Base-by-base conservation (phyloP, 257 asterid species). In the Fraxinus anomala region DNA sequence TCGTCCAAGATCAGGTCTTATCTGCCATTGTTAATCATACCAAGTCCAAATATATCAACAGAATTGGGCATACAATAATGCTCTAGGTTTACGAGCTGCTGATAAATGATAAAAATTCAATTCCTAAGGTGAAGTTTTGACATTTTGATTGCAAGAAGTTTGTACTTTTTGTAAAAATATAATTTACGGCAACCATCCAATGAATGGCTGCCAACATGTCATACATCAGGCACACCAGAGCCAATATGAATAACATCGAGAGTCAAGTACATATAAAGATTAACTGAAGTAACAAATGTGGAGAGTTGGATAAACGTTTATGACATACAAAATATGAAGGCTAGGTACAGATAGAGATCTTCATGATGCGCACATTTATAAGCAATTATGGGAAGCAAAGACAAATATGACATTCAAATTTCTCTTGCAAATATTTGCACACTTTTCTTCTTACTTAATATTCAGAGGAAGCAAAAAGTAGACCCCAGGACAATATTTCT, bases 1-100 rank as follows among this genome's bases (percentile, higher is more conserved):
- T 87, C 99, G 89, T 83, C 94, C 94, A 80, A 87, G 94, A 83
- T 94, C 98, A 74, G 92, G 91, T 77, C 81, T 89, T 70, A 96
- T 84, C 99, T 96, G 91, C 76, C 79, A 79, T 56, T 49, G 47
- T 56, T 40, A 70, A 68, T 79, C 68, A 40, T 54, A 54, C 24
- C 7, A 54, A 54, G 65, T 54, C 12, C 4, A 17, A 51, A 54
- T 54, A 54, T 54, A 54, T 54, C 24, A 19, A 54, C 26, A 54
- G 1, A 54, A n/a, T 54, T 54, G 65, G 26, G 65, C 65, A 16
- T n/a, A 54, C 65, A 54, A 19, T 54, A 51, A 51, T 42, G 23
- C 6, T 51, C 23, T 17, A 51, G 23, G 23, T 51, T 51, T 54
- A 54, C 12, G 2, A 1, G 65, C 26, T 17, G 65, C 9, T 54